Percentiles rank a stretch among this genome's conserved stretches.
Evolutionary conservation across 2,329 filamentous ascomycete species (phyloP).

Genomic region (Pseudocercospora cruenta): DNA sequence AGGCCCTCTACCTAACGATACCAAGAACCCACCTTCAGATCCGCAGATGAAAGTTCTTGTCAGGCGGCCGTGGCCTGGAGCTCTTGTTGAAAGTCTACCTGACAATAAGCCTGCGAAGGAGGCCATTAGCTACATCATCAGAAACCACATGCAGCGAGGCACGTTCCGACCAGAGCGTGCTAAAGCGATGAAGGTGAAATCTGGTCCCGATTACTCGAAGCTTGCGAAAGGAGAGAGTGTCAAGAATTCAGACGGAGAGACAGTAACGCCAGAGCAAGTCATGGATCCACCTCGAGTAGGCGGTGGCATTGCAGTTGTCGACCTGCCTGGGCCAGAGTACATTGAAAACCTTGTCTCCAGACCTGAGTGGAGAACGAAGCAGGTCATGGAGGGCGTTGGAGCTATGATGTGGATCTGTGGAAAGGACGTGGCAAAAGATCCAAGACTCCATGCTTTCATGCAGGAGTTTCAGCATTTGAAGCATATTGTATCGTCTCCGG

Average conservation of each 20-base stretch:
- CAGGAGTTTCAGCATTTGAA: conserved; percentile 61
- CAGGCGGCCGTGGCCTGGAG: conserved; percentile 77
- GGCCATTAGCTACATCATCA: conserved; percentile 84
- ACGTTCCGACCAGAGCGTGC: conserved; percentile 75
- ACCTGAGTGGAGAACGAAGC: conserved; percentile 69
- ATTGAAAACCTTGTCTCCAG: conserved; percentile 70
- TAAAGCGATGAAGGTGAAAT: conserved; percentile 64
- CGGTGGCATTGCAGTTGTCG: conserved; percentile 75
- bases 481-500: conserved; percentile 77
- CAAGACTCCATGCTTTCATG: conserved; percentile 71
- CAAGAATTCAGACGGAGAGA: conserved; percentile 64
- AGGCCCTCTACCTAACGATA: conserved; percentile 65
- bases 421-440: conserved; percentile 64
- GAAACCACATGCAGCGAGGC: conserved; percentile 74
- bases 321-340: conserved; percentile 73
- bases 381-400: conserved; percentile 68
- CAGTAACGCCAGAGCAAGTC: conserved; percentile 85
- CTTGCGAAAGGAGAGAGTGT: conserved; percentile 69
- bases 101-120: conserved; percentile 66
- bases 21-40: conserved; percentile 44
- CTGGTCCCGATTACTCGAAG: conserved; percentile 60
- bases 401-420: conserved; percentile 83
- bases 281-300: conserved; percentile 69
- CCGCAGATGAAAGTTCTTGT: conserved; percentile 73
- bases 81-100: conserved; percentile 67